phyloP scores from a whole-genome alignment of 2,329 filamentous ascomycete genomes.

The Fusarium torulosum region DNA sequence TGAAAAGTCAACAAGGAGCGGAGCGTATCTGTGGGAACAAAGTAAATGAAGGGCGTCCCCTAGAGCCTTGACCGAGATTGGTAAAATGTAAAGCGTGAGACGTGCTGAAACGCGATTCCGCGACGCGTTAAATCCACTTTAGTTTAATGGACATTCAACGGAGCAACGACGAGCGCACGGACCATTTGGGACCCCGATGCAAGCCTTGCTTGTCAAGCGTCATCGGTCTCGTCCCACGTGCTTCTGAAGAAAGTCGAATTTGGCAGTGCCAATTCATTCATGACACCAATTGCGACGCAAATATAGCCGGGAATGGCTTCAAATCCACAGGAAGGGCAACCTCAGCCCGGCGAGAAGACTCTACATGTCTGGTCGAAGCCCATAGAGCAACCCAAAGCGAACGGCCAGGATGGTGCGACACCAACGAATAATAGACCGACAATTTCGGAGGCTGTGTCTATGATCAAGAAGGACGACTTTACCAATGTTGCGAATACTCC shows the following conservation, averaged over 20 bases:
- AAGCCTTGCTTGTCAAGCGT: constrained; percentile 44
- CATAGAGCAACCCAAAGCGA: constrained; percentile 45
- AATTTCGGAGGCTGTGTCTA: constrained; percentile 72
- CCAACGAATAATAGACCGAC: constrained; percentile 52
- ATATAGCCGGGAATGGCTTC: constrained; percentile 55
- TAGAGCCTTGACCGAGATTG: constrained; percentile 47
- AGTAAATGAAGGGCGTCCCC: constrained; percentile 36
- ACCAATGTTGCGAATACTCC: constrained; percentile 80
- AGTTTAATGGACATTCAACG: constrained; percentile 52
- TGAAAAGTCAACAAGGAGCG: constrained; percentile 42
- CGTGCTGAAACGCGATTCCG: constrained; percentile 52
- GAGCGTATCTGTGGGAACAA: constrained; percentile 42
- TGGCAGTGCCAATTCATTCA: constrained; percentile 38
- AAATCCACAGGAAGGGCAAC: constrained; percentile 47
- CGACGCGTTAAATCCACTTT: constrained; percentile 47
- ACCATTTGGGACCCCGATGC: constrained; percentile 29
- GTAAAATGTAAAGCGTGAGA: constrained; percentile 45
- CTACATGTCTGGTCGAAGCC: constrained; percentile 56
- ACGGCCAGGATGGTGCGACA: constrained; percentile 37
- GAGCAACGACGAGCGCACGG: constrained; percentile 40
- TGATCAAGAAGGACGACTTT: constrained; percentile 77
- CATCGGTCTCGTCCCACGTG: constrained; percentile 46
- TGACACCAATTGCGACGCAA: constrained; percentile 45
- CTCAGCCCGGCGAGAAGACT: constrained; percentile 49
- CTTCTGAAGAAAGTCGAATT: constrained; percentile 30